Evolutionary conservation across 768 basidiomycete species (phyloP).

Genomic region (Russula lepida): DNA sequence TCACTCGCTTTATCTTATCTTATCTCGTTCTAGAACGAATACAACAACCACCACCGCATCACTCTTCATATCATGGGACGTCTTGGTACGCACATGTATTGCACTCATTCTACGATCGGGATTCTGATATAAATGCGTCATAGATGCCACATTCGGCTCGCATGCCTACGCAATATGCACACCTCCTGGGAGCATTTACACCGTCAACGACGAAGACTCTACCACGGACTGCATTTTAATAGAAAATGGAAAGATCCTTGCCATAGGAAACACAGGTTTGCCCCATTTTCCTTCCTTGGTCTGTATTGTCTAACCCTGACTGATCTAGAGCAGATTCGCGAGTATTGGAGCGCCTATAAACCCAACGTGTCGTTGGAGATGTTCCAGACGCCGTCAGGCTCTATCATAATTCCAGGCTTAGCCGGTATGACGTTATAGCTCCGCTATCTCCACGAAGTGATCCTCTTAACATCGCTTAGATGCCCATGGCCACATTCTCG

Average conservation of each 20-base stretch:
- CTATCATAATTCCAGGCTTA: slow-evolving; percentile 63
- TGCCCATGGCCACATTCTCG: slow-evolving; percentile 71
- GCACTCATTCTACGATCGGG: background rate
- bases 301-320: too few species aligned
- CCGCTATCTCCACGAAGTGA: background rate
- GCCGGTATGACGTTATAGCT: slow-evolving; percentile 38
- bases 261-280: slow-evolving; percentile 18
- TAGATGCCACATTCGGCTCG: slow-evolving; percentile 20
- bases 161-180: slow-evolving; percentile 53
- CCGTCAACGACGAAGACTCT: slow-evolving; percentile 42
- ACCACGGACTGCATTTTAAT: slow-evolving; percentile 12
- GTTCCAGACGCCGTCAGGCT: slow-evolving; percentile 25
- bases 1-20: slow-evolving; percentile 9
- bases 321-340: slow-evolving; percentile 21
- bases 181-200: slow-evolving; percentile 47
- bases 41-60: background rate
- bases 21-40: background rate
- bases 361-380: slow-evolving; percentile 25
- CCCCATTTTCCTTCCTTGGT: background rate
- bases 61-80: background rate
- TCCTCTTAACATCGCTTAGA: slow-evolving; percentile 35
- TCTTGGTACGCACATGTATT: background rate
- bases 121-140: background rate
- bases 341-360: slow-evolving; percentile 25
- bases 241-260: slow-evolving; percentile 5